phyloP scores from a whole-genome alignment of 2,329 filamentous ascomycete genomes.

The Pseudopyrenochaeta lycopersici region DNA sequence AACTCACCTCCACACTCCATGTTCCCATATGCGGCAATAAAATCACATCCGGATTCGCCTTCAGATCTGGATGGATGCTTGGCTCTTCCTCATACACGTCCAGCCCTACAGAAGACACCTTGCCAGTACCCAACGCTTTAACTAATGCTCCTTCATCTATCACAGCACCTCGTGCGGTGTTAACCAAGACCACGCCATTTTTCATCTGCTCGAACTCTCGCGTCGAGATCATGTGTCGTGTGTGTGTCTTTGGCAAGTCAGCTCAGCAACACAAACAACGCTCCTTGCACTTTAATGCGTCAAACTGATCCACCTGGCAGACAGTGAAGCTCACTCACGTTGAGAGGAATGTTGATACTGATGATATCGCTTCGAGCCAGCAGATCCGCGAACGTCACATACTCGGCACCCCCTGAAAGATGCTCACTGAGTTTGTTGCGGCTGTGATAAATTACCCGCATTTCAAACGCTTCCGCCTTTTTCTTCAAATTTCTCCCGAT shows the following conservation, averaged over 20 bases:
- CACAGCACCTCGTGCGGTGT: slow-evolving; percentile 83
- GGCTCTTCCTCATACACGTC: slow-evolving; percentile 89
- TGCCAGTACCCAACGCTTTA: slow-evolving; percentile 72
- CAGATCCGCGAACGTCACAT: slow-evolving; percentile 78
- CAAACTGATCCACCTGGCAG: neutral
- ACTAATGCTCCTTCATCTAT: slow-evolving; percentile 85
- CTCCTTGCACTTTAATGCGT: neutral
- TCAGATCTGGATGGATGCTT: slow-evolving; percentile 74
- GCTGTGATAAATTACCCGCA: slow-evolving; percentile 80
- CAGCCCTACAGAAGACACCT: slow-evolving; percentile 75
- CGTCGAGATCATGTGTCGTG: slow-evolving; percentile 77
- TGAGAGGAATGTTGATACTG: slow-evolving; percentile 81
- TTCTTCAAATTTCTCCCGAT: slow-evolving; percentile 80
- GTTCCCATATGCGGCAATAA: slow-evolving; percentile 89
- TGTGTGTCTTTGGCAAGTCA: slow-evolving; percentile 59
- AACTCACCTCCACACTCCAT: slow-evolving; percentile 70
- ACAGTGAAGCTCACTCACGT: slow-evolving; percentile 64
- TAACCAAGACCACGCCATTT: slow-evolving; percentile 77
- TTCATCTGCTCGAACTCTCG: slow-evolving; percentile 81
- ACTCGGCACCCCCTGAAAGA: slow-evolving; percentile 66
- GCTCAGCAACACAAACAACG: neutral
- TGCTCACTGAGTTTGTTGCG: slow-evolving; percentile 68
- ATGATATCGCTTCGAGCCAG: slow-evolving; percentile 76
- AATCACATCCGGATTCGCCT: slow-evolving; percentile 75
- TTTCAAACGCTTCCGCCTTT: slow-evolving; percentile 79